These are phyloP conservation scores for Ascochyta clinopodiicola DNA, from an alignment of 2,329 filamentous ascomycete species.

Conservation along the genomic window DNA sequence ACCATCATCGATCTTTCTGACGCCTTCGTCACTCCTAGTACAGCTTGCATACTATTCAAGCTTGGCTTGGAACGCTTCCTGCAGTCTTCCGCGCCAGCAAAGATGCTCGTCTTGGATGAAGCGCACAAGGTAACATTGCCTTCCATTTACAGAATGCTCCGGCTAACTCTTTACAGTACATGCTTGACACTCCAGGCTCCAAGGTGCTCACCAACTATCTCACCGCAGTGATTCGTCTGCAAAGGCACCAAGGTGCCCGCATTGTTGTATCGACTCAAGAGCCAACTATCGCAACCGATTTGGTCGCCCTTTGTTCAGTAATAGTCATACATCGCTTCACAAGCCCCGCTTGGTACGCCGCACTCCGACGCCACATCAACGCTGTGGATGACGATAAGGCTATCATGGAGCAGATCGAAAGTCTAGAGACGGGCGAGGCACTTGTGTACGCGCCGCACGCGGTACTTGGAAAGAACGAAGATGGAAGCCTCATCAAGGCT, in stretches of 20 bases:
- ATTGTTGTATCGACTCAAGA: slow-evolving; percentile 80
- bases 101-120: slow-evolving; percentile 75
- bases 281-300: slow-evolving; percentile 70
- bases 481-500: slow-evolving; percentile 17
- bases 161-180: slow-evolving; percentile 55
- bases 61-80: slow-evolving; percentile 73
- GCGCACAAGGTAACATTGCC: slow-evolving; percentile 68
- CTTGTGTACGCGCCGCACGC: slow-evolving; percentile 58
- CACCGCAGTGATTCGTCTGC: slow-evolving; percentile 69
- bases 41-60: slow-evolving; percentile 75
- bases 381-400: slow-evolving; percentile 40
- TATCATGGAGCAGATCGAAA: slow-evolving; percentile 56
- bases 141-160: not conserved
- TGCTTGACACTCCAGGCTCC: slow-evolving; percentile 62
- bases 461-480: slow-evolving; percentile 39
- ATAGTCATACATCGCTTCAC: slow-evolving; percentile 76
- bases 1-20: slow-evolving; percentile 77
- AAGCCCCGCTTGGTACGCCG: slow-evolving; percentile 67
- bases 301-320: slow-evolving; percentile 75
- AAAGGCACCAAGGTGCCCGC: slow-evolving; percentile 72
- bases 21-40: slow-evolving; percentile 70
- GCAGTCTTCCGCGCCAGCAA: slow-evolving; percentile 53
- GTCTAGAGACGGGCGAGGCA: slow-evolving; percentile 57
- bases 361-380: slow-evolving; percentile 53
- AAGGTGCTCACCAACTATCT: slow-evolving; percentile 68